Evolutionary conservation across 257 asterid species (phyloP).

Genomic region (Rubia yunnanensis): DNA sequence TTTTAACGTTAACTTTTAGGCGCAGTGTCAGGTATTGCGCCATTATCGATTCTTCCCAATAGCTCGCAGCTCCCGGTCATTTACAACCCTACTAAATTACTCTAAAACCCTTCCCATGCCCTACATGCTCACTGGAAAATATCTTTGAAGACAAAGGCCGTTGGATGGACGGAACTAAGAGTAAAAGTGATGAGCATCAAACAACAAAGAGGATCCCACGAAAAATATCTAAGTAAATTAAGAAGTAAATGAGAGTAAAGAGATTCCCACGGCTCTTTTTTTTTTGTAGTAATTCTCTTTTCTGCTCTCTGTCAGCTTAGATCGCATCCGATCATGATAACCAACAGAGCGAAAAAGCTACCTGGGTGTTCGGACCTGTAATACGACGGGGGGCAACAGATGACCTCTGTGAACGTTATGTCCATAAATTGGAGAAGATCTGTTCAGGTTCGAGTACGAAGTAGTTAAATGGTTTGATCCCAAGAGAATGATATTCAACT

Average conservation of each 20-base stretch:
- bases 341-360: background rate
- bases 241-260: background rate
- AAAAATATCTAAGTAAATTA: background rate
- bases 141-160: no score
- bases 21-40: background rate
- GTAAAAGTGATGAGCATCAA: background rate
- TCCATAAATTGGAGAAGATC: background rate
- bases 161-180: background rate
- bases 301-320: background rate
- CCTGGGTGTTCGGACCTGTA: background rate
- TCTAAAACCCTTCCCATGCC: no score
- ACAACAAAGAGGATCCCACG: background rate
- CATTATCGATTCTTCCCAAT: background rate
- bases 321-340: background rate
- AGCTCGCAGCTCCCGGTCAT: no score
- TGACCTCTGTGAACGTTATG: background rate
- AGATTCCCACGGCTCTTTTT: background rate
- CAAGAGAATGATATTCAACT: conserved; percentile 22
- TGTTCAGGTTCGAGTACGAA: background rate
- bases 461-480: conserved; percentile 8
- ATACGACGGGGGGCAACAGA: background rate
- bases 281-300: background rate
- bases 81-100: no score
- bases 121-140: no score
- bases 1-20: background rate